Evolutionary conservation across 78 protist species (phyloP), one percentile per base, ranked within the genome.

Genomic region (Speleostelium caveatum): DNA sequence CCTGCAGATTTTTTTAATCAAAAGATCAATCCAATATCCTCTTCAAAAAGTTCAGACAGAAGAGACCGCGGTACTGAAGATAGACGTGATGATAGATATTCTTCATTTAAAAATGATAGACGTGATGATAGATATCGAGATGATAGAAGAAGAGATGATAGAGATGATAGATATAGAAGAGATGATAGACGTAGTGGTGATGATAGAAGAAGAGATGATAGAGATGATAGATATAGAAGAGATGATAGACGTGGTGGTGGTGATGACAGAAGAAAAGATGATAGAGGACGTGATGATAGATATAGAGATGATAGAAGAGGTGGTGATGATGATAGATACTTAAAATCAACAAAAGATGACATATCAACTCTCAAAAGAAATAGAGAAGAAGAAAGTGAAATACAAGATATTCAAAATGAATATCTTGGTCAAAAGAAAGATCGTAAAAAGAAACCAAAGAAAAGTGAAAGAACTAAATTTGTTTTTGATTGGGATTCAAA

Each of bases 401-500:
- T 79, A n/a, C 30, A 12, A 39, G 86, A 80, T 28, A 71, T 69
- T 30, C 41, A 89, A 56, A 53, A 53, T 26, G 91, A 89, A 14
- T 69, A 76, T 56, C 16, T 51, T 38, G 77, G 87, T n/a, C 35
- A 59, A 32, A 66, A 76, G 30, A 65, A 71, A 41, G 79, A 75
- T 30, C 33, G 53, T 17, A 78, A 51, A 3, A 89, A 79, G 87
- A 89, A 89, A 53, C 80, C 68, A 58, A 72, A 69, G 7, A 78
- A 73, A 26, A 56, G 79, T 63, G 95, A 91, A 41, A 91, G 78
- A 71, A 67, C 60, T 36, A 67, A 74, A 53, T 78, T 91, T 32
- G 26, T 79, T 41, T 91, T 96, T 35, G 98, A 96, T 19, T 96
- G 98, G 98, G 97, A 95, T n/a, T 61, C 61, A 30, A 28, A 59